Conservation (phyloP, 352 stramenopile species). For the Aphanomyces invadans region DNA sequence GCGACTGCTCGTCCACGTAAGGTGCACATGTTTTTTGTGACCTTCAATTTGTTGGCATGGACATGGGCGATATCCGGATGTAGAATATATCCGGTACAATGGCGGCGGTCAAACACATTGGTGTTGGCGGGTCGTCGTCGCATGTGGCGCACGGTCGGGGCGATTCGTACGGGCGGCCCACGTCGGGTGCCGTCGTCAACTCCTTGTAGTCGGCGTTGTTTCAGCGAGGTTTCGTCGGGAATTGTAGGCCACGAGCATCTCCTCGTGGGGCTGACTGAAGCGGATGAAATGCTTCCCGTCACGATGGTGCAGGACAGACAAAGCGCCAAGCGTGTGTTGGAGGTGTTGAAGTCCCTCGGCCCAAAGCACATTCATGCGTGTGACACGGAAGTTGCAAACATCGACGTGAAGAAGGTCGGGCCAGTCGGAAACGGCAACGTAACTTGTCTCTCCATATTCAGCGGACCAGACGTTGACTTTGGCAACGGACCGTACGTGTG, state of each 20-base stretch:
- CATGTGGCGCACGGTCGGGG: no score
- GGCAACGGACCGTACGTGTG: conserved; percentile 87
- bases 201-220: background rate
- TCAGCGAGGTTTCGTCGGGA: background rate
- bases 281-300: conserved; percentile 54
- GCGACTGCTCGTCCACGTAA: no score
- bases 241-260: conserved; percentile 32
- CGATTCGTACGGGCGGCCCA: no score
- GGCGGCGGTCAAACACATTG: no score
- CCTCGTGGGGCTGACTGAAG: conserved; percentile 48
- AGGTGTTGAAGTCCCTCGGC: conserved; percentile 44
- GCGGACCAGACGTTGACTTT: conserved; percentile 94
- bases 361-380: conserved; percentile 88
- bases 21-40: no score
- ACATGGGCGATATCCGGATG: no score
- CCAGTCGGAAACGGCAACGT: conserved; percentile 96
- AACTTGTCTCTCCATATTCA: conserved; percentile 96
- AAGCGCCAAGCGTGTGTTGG: conserved; percentile 52
- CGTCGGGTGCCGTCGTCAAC: no score
- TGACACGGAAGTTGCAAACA: conserved; percentile 97
- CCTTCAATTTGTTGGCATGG: no score
- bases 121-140: no score
- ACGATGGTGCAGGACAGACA: conserved; percentile 74
- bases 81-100: no score
- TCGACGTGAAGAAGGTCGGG: conserved; percentile 91